Evolutionary conservation across 2,329 filamentous ascomycete species (phyloP), one percentile per base, ranked within the genome.

Genomic region (Fusarium sp.): DNA sequence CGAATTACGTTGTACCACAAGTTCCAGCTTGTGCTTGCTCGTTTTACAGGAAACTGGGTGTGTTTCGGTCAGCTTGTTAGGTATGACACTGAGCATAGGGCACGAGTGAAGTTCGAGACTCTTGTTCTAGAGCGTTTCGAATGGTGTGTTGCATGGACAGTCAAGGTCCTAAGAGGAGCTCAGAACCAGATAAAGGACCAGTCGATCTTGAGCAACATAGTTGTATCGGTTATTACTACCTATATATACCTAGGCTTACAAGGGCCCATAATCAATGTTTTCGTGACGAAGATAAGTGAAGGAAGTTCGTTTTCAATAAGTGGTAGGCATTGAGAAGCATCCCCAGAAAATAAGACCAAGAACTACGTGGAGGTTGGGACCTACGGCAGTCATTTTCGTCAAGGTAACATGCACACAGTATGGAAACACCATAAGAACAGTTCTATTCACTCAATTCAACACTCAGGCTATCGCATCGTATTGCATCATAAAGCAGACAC

Each of bases 391-490:
- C 34, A n/a, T 37, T 37, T 37, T 37, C 18, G 34, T n/a, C 34
- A 37, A 37, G 18, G 34, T 37, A 37, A 37, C 34, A 37, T n/a
- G 34, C 34, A 37, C 34, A n/a, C 34, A 37, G 11, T 37, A n/a
- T 37, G 18, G 34, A 37, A 37, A 37, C 18, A 37, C 18, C 13
- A 39, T 26, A 28, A 14, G 18, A 56, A 46, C 13, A 49, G n/a
- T 50, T 52, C 23, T 58, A 50, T 56, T 34, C 63, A 67, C 58
- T 69, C 60, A 26, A 61, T 65, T 64, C 54, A 66, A 71, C 56
- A 69, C 60, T 63, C 59, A 67, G 56, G 57, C 60, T 74, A 74
- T 63, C 65, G 37, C 45, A 67, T 46, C 41, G 43, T 67, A 62
- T 65, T 62, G 52, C 50, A 62, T 62, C 59, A 46, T 69, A 50